Conservation (phyloP, 2,329 filamentous ascomycete species). For the Ascochyta lentis region DNA sequence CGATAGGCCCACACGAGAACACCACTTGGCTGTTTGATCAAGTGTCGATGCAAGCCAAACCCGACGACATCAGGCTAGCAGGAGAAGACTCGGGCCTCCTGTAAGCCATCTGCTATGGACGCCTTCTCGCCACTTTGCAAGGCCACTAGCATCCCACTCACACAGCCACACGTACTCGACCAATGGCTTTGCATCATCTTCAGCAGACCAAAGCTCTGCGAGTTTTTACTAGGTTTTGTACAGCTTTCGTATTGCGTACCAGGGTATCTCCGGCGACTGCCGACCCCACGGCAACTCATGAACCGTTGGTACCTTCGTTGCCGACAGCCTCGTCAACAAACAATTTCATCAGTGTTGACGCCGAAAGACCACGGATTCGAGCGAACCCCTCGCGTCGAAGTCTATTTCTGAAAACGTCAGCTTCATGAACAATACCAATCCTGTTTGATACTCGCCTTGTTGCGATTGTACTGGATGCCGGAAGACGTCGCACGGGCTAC, state of each 20-base stretch:
- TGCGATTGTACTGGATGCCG: background rate
- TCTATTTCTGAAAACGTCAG: background rate
- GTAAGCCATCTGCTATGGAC: background rate
- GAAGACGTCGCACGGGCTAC: background rate
- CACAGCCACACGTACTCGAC: background rate
- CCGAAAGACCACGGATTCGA: background rate
- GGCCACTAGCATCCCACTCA: background rate
- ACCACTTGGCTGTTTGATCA: background rate
- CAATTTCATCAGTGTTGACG: background rate
- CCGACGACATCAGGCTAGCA: background rate
- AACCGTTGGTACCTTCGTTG: background rate
- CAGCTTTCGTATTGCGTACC: background rate
- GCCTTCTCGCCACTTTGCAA: background rate
- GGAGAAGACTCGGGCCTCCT: background rate
- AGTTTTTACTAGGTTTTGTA: background rate
- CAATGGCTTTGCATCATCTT: background rate
- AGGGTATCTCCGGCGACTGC: too few relatives aligned
- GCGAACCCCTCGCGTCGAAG: background rate
- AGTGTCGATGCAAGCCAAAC: background rate
- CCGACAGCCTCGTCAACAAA: background rate
- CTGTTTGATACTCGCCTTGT: background rate
- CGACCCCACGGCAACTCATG: background rate
- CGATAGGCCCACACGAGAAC: background rate
- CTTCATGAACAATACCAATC: background rate
- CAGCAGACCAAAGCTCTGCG: too few relatives aligned